These are phyloP conservation scores for Yamadazyma pseudoaaseri DNA, from an alignment of 1,139 yeast genomes.

Conservation along the genomic window DNA sequence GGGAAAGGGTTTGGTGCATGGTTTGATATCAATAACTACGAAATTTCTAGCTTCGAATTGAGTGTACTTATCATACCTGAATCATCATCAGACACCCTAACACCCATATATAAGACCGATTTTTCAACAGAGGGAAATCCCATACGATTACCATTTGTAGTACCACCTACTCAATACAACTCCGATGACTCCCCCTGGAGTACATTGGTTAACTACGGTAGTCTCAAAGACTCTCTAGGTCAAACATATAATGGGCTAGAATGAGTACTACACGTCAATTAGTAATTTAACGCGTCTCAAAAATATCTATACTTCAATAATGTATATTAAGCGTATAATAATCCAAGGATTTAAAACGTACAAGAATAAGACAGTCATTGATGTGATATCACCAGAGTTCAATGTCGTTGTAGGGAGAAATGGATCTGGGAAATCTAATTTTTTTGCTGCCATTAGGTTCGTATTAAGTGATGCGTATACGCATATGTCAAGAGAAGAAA, in stretches of 20 bases:
- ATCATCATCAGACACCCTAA: constrained; percentile 20
- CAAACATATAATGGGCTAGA: constrained; percentile 7
- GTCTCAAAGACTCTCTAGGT: constrained; percentile 11
- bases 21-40: constrained; percentile 19
- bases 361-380: constrained; percentile 78
- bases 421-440: constrained; percentile 96
- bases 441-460: constrained; percentile 93
- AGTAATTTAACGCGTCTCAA: constrained; percentile 10
- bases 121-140: constrained; percentile 21
- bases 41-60: constrained; percentile 50
- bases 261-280: no score
- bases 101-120: constrained; percentile 44
- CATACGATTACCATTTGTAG: constrained; percentile 51
- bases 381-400: constrained; percentile 72
- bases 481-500: constrained; percentile 82
- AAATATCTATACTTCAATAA: constrained; percentile 9
- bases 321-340: constrained; percentile 50
- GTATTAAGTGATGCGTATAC: constrained; percentile 90
- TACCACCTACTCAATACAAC: constrained; percentile 47
- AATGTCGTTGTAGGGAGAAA: constrained; percentile 94
- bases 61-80: constrained; percentile 47
- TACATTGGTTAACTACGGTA: constrained; percentile 10
- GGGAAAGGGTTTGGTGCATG: constrained; percentile 21
- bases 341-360: constrained; percentile 96
- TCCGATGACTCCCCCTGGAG: constrained; percentile 53